Conservation (phyloP, 2,329 filamentous ascomycete species). For the Fusarium bulbicola region DNA sequence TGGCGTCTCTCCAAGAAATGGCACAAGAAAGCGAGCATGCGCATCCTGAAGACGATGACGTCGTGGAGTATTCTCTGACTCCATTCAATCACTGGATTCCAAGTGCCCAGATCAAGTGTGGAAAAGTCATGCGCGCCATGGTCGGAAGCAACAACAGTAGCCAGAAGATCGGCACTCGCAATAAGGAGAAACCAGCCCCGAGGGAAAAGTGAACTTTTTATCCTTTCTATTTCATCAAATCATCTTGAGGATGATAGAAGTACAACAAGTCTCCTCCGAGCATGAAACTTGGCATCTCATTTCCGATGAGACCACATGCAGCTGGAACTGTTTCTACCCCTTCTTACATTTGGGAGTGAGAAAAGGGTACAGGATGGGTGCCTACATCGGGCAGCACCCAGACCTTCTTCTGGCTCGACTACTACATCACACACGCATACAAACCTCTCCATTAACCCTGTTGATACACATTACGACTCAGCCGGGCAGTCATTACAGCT, state of each 20-base stretch:
- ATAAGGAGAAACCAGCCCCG: neutral
- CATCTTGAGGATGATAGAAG: neutral
- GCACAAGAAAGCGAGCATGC: neutral
- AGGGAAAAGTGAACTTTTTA: neutral
- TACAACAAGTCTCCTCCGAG: neutral
- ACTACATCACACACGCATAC: neutral
- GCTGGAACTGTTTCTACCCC: neutral
- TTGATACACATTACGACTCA: neutral
- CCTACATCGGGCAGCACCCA: neutral
- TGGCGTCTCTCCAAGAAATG: neutral
- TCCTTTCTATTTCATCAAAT: neutral
- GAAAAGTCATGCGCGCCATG: neutral
- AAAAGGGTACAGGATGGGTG: neutral
- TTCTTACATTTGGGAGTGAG: neutral
- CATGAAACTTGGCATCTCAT: neutral
- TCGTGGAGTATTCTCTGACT: neutral
- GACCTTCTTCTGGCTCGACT: neutral
- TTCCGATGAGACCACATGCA: neutral
- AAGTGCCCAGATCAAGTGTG: neutral
- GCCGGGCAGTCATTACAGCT: neutral
- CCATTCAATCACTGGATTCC: neutral
- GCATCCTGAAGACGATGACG: neutral
- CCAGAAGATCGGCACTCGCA: neutral
- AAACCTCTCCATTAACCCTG: too few relatives aligned
- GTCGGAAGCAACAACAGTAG: neutral